A percentile compares a stretch with the other conserved stretches of the same genome.
These are phyloP conservation scores for Fusarium sp. DNA, from an alignment of 2,329 filamentous ascomycete genomes.

Conservation along the genomic window DNA sequence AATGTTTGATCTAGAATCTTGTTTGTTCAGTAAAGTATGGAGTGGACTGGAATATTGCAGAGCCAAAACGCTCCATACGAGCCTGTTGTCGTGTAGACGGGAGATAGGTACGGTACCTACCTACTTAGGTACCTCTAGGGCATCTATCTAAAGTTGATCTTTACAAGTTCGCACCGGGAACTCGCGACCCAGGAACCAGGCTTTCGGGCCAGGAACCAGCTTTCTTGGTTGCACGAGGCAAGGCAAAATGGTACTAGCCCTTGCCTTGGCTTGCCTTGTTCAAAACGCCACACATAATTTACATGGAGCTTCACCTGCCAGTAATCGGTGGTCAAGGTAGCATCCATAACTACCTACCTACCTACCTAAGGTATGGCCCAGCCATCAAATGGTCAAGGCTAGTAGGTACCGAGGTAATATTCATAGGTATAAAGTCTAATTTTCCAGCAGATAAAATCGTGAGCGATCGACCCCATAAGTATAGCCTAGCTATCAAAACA, in stretches of 20 bases:
- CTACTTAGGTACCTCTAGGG: too few species aligned
- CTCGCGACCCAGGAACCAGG: conserved; percentile 17
- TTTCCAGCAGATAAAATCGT: neutral
- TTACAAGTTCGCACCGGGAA: neutral
- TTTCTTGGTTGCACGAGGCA: neutral
- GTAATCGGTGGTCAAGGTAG: neutral
- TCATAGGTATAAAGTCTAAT: neutral
- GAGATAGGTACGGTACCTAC: neutral
- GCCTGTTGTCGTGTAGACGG: neutral
- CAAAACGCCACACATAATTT: conserved; percentile 23
- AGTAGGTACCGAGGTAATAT: neutral
- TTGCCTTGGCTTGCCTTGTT: neutral
- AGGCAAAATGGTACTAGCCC: neutral
- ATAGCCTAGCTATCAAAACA: neutral
- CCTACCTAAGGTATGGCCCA: neutral
- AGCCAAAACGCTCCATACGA: neutral
- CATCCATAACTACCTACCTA: neutral
- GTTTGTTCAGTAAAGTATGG: neutral
- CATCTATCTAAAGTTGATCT: neutral
- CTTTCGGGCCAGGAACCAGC: conserved; percentile 14
- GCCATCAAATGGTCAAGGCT: neutral
- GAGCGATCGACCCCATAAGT: neutral
- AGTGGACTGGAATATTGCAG: neutral
- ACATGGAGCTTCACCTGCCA: conserved; percentile 3
- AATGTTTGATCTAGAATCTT: conserved; percentile 38